These are phyloP conservation scores for Pelargonium myrrhifolium DNA, from an alignment of 441 rosid genomes.

Conservation along the genomic window DNA sequence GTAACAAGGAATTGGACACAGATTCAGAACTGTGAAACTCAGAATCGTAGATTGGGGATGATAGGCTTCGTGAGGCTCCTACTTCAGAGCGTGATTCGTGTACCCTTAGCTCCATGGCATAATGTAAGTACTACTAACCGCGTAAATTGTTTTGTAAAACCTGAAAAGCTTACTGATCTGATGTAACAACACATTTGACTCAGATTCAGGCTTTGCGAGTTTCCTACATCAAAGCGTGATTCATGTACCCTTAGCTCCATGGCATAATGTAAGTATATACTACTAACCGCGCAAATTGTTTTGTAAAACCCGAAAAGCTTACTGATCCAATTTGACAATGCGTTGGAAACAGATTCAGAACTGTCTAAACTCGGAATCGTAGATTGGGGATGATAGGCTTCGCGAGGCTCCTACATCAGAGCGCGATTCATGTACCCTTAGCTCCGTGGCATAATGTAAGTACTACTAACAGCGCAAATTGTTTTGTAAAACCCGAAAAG, in stretches of 20 bases:
- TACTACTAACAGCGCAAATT: neutral
- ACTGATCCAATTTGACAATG: no score
- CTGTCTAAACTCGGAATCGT: no score
- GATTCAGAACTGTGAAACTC: constrained; percentile 14
- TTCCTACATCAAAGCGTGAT: no score
- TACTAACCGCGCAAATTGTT: no score
- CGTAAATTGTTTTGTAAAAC: neutral
- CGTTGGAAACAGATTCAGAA: constrained; percentile 29
- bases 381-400: no score
- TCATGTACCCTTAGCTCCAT: neutral
- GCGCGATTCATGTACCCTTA: neutral
- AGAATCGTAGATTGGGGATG: no score
- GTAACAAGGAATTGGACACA: constrained; percentile 37
- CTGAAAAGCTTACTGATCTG: neutral
- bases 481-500: no score
- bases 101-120: constrained; percentile 6
- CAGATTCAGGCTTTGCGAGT: no score
- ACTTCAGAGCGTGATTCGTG: neutral
- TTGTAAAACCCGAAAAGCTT: no score
- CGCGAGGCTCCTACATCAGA: no score
- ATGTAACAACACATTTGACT: constrained; percentile 39
- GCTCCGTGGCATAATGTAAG: constrained; percentile 1
- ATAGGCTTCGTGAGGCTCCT: no score
- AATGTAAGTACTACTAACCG: constrained; percentile 1
- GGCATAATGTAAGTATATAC: neutral